These are phyloP conservation scores for Rhododendron ovatum DNA, from an alignment of 148 eudicot species.

Conservation along the genomic window DNA sequence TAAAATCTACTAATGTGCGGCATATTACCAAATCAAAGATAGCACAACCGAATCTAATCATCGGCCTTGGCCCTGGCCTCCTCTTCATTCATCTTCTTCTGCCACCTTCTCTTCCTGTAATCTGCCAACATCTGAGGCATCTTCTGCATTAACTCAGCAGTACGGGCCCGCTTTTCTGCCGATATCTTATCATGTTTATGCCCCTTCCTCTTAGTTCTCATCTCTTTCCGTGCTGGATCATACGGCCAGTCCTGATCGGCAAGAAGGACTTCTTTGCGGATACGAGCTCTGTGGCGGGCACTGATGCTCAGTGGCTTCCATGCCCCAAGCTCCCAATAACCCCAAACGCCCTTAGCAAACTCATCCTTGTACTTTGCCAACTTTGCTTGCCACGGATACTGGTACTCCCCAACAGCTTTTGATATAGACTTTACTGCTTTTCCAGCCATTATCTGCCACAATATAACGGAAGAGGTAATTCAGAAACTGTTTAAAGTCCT, in stretches of 20 bases:
- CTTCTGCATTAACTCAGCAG: slow-evolving; percentile 74
- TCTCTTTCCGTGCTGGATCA: slow-evolving; percentile 80
- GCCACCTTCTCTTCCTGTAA: slow-evolving; percentile 84
- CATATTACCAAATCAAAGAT: neutral
- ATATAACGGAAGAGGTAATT: neutral
- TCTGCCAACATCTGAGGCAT: slow-evolving; percentile 87
- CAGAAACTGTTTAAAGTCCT: neutral
- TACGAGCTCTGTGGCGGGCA: slow-evolving; percentile 65
- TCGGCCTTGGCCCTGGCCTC: slow-evolving; percentile 41
- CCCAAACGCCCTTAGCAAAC: slow-evolving; percentile 87
- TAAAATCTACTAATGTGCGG: neutral
- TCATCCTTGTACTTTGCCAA: slow-evolving; percentile 67
- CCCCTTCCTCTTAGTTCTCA: slow-evolving; percentile 78
- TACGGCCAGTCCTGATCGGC: slow-evolving; percentile 76
- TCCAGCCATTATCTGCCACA: slow-evolving; percentile 50
- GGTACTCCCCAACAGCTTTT: slow-evolving; percentile 63
- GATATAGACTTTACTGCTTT: slow-evolving; percentile 62
- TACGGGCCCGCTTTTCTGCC: slow-evolving; percentile 68
- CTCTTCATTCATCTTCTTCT: slow-evolving; percentile 85
- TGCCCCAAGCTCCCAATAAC: slow-evolving; percentile 91
- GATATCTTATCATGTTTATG: slow-evolving; percentile 75
- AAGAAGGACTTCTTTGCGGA: slow-evolving; percentile 64
- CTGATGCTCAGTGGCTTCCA: slow-evolving; percentile 78
- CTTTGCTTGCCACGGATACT: slow-evolving; percentile 87
- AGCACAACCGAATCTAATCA: slow-evolving; percentile 18